A percentile compares a stretch with the other conserved stretches of the same genome.
Evolutionary conservation across 371 early-diverging fungal species (phyloP).

Genomic region (Mortierella sp.): DNA sequence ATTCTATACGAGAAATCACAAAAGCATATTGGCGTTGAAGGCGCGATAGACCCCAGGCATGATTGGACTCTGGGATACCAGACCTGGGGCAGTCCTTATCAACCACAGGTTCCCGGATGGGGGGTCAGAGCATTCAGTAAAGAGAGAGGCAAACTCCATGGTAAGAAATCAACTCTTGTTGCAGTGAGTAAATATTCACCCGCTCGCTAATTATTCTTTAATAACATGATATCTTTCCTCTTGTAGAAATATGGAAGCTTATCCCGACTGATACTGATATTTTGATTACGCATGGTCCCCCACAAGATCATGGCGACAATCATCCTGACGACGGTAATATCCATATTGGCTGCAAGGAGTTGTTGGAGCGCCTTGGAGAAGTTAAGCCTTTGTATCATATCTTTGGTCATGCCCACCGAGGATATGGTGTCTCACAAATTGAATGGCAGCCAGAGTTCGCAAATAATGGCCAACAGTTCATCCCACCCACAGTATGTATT

Average conservation of each 20-base stretch:
- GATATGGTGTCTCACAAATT: conserved; percentile 53
- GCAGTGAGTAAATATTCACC: background rate
- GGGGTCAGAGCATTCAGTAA: conserved; percentile 58
- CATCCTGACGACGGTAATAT: conserved; percentile 9
- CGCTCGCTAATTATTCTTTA: too few relatives aligned
- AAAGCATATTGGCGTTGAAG: background rate
- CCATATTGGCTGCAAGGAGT: conserved; percentile 59
- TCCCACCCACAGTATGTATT: conserved; percentile 52
- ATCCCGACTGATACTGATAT: conserved; percentile 64
- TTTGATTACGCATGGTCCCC: conserved; percentile 70
- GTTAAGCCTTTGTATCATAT: conserved; percentile 62
- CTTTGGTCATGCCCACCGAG: conserved; percentile 73
- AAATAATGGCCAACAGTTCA: too few relatives aligned
- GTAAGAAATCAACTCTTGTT: background rate
- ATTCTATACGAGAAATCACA: conserved; percentile 18
- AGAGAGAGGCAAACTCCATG: conserved; percentile 40
- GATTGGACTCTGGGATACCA: conserved; percentile 43
- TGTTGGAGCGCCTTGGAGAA: conserved; percentile 55
- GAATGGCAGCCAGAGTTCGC: background rate
- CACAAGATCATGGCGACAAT: conserved; percentile 57
- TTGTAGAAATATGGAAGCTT: conserved; percentile 58
- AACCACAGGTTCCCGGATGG: conserved; percentile 64
- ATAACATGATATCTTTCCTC: too few relatives aligned
- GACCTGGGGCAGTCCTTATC: conserved; percentile 66
- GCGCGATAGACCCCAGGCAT: conserved; percentile 15